phyloP scores from a whole-genome alignment of 495 filamentous ascomycete genomes.

The Cladorrhinum samala region DNA sequence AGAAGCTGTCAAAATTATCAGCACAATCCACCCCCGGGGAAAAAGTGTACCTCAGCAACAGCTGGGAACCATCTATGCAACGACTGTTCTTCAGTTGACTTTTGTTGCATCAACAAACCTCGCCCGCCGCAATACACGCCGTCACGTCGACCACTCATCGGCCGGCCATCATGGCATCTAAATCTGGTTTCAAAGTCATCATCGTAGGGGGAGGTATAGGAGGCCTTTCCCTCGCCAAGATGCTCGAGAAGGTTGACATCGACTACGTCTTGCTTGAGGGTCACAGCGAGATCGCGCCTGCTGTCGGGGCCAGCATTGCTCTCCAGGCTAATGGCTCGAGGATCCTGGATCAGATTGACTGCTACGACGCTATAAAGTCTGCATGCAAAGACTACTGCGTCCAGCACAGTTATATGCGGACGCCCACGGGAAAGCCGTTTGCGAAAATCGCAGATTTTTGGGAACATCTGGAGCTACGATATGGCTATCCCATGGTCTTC shows the following conservation, averaged over 20 bases:
- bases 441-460: neutral
- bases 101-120: too few species aligned
- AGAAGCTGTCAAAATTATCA: too few species aligned
- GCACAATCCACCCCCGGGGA: too few species aligned
- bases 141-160: too few species aligned
- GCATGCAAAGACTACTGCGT: neutral
- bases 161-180: too few species aligned
- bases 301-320: constrained; percentile 22
- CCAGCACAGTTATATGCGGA: too few species aligned
- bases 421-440: neutral
- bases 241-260: constrained; percentile 12
- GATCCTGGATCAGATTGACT: constrained; percentile 28
- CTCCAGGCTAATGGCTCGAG: constrained; percentile 24
- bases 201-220: constrained; percentile 23
- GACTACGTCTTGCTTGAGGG: constrained; percentile 19
- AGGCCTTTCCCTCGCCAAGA: constrained; percentile 21
- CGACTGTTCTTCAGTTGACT: too few species aligned
- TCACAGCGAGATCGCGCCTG: constrained; percentile 16
- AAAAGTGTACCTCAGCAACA: too few species aligned
- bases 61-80: too few species aligned
- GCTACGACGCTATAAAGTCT: constrained; percentile 2
- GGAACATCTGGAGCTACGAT: constrained; percentile 15
- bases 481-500: constrained; percentile 18
- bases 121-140: too few species aligned
- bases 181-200: constrained; percentile 12